These are phyloP conservation scores for Rhodotorula sp. DNA, from an alignment of 1,284 basidiomycete species.

Conservation along the genomic window DNA sequence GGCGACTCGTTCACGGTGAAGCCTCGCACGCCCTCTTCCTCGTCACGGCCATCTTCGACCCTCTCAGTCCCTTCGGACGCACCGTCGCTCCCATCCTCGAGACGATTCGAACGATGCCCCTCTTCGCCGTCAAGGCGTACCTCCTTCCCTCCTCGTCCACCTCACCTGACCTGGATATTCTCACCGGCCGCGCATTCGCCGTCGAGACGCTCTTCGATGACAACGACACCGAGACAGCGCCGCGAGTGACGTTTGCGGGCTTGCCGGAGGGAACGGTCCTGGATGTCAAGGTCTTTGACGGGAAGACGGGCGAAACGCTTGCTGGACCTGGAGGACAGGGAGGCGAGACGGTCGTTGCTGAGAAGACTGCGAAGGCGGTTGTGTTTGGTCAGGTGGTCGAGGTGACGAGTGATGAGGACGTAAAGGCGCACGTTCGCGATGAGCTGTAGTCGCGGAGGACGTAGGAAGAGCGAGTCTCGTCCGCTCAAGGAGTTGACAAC, in stretches of 20 bases:
- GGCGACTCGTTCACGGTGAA: slow-evolving; percentile 68
- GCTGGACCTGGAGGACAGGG: slow-evolving; percentile 6
- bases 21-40: slow-evolving; percentile 65
- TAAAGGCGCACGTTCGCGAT: slow-evolving; percentile 3
- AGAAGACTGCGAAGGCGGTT: background rate
- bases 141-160: slow-evolving; percentile 64
- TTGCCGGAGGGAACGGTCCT: slow-evolving; percentile 2
- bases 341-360: slow-evolving; percentile 54
- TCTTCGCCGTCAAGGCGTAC: slow-evolving; percentile 66
- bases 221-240: background rate
- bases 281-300: background rate
- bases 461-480: background rate
- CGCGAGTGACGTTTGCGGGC: background rate
- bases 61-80: slow-evolving; percentile 78
- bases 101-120: slow-evolving; percentile 51
- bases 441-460: background rate
- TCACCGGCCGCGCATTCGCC: slow-evolving; percentile 39
- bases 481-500: background rate
- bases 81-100: slow-evolving; percentile 72
- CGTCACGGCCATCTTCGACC: slow-evolving; percentile 75
- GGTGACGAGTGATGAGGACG: background rate
- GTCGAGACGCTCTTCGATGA: slow-evolving; percentile 74
- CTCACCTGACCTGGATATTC: slow-evolving; percentile 54
- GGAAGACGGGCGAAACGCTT: background rate
- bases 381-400: background rate